Percentiles rank a stretch among this genome's conserved stretches.
Conservation (phyloP, 169 alveolate species). For the Plasmodium vivax region DNA sequence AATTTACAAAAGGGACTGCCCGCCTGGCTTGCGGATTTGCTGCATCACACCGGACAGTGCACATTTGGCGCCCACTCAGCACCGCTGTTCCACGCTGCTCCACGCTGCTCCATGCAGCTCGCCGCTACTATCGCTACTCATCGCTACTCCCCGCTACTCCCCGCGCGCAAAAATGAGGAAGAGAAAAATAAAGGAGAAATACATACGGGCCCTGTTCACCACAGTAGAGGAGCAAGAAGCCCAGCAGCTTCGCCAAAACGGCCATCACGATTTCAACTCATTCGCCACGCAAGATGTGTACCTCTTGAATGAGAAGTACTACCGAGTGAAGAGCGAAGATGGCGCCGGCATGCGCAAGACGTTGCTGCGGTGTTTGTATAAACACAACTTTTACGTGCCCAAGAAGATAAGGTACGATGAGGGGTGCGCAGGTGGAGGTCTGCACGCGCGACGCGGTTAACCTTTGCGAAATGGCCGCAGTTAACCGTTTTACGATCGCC, state of each 20-base stretch:
- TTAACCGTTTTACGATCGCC: no score
- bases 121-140: no score
- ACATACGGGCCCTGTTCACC: slow-evolving; percentile 18
- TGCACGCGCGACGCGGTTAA: neutral
- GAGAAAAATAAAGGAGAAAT: slow-evolving; percentile 36
- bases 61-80: neutral
- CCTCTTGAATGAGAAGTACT: slow-evolving; percentile 14
- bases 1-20: neutral
- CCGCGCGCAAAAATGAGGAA: slow-evolving; percentile 15
- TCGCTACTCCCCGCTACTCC: no score
- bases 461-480: no score
- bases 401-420: slow-evolving; percentile 38
- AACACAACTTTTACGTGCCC: slow-evolving; percentile 43
- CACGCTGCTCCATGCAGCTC: no score
- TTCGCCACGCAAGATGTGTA: slow-evolving; percentile 31
- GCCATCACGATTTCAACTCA: neutral
- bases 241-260: neutral
- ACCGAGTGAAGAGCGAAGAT: slow-evolving; percentile 29
- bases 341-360: slow-evolving; percentile 16
- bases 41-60: neutral
- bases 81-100: neutral
- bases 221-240: slow-evolving; percentile 23
- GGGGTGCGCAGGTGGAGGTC: neutral
- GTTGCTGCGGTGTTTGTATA: slow-evolving; percentile 28
- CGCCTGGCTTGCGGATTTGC: neutral